Percentiles rank a stretch among this genome's conserved stretches.
These are phyloP conservation scores for Microbotryum scabiosae DNA, from an alignment of 1,284 basidiomycete species.

Conservation along the genomic window DNA sequence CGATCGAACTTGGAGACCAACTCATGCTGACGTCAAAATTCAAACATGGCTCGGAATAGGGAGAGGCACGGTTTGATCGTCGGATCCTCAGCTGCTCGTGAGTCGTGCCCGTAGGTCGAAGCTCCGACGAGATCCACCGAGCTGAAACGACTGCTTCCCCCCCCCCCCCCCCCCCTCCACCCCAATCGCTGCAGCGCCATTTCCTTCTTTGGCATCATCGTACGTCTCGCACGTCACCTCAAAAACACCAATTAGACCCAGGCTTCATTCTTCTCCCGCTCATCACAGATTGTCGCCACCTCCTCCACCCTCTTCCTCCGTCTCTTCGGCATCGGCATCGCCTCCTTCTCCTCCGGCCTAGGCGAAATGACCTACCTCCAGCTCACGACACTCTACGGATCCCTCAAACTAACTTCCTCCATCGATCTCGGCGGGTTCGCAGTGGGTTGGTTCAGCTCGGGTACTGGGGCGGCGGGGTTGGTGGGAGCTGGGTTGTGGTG, in stretches of 20 bases:
- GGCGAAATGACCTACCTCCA: conserved; percentile 94
- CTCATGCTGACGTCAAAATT: no score
- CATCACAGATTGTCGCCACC: conserved; percentile 62
- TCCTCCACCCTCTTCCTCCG: conserved; percentile 62
- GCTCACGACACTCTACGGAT: conserved; percentile 56
- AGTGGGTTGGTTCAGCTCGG: conserved; percentile 46
- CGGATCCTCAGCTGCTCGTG: conserved; percentile 60
- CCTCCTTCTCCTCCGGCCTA: conserved; percentile 85
- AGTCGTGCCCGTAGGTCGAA: no score
- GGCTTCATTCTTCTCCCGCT: conserved; percentile 26
- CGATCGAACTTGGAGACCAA: not conserved
- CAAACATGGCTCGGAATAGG: conserved; percentile 36
- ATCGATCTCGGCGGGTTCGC: conserved; percentile 33
- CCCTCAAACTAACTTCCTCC: conserved; percentile 3
- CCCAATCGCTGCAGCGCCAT: conserved; percentile 45
- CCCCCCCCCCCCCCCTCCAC: no score
- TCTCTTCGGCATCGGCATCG: conserved; percentile 75
- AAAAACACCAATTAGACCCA: not conserved
- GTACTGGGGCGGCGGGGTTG: conserved; percentile 89
- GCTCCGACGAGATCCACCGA: no score
- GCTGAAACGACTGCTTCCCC: not conserved
- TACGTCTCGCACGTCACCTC: conserved; percentile 36
- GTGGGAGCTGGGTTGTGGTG: conserved; percentile 92
- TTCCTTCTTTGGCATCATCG: conserved; percentile 73
- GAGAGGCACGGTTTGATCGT: conserved; percentile 65